Evolutionary conservation across 176 grass and related monocot genomes (phyloP).

Genomic region (Aegilops tauschii): DNA sequence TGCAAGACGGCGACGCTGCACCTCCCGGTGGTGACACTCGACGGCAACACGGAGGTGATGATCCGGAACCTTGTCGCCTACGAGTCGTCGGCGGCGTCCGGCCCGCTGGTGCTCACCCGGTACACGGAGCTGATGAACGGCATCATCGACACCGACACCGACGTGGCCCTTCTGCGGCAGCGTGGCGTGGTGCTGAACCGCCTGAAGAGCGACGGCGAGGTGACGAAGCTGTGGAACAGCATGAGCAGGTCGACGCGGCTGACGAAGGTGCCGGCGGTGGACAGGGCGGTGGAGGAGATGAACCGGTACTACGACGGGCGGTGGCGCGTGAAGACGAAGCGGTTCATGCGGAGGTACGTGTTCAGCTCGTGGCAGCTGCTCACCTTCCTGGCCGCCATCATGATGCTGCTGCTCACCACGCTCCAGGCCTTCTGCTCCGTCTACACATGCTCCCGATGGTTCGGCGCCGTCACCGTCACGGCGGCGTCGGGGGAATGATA

Average conservation of each 20-base stretch:
- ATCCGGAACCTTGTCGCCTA: slow-evolving; percentile 85
- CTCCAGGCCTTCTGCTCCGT: slow-evolving; percentile 86
- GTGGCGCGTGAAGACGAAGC: slow-evolving; percentile 76
- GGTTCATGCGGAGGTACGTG: slow-evolving; percentile 79
- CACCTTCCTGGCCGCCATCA: slow-evolving; percentile 69
- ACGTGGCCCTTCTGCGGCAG: slow-evolving; percentile 63
- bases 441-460: slow-evolving; percentile 82
- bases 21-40: slow-evolving; percentile 59
- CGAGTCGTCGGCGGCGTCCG: slow-evolving; percentile 54
- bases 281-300: slow-evolving; percentile 61
- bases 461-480: slow-evolving; percentile 47
- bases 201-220: slow-evolving; percentile 80
- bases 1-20: slow-evolving; percentile 50
- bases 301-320: slow-evolving; percentile 62
- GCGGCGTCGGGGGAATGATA: background rate
- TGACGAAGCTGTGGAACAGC: slow-evolving; percentile 67
- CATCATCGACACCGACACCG: slow-evolving; percentile 73
- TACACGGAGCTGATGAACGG: slow-evolving; percentile 97
- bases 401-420: slow-evolving; percentile 74
- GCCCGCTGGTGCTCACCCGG: slow-evolving; percentile 61
- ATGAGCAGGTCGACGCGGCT: slow-evolving; percentile 71
- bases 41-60: slow-evolving; percentile 66
- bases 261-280: slow-evolving; percentile 63
- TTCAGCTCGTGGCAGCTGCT: slow-evolving; percentile 92
- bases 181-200: slow-evolving; percentile 65